Base-by-base conservation (phyloP, 139 green algal genomes). In the Astrephomene gubernaculifera region DNA sequence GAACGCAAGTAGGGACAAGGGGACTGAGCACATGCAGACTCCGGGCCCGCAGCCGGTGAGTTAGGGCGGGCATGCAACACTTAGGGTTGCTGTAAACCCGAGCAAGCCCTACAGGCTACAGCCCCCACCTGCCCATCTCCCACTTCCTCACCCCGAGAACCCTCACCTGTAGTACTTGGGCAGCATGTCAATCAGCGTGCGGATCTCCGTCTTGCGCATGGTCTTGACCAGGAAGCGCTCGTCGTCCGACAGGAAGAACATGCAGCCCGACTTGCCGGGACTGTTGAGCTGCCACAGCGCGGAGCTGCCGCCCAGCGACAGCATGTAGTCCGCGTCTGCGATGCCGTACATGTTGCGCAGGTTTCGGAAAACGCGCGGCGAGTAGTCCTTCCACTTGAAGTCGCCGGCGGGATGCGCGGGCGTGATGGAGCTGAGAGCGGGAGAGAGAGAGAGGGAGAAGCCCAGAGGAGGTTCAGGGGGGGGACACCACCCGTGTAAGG, bases 311-410 rank as follows among this genome's bases (percentile, higher is more conserved):
- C 81, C 85, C 35, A 98, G 78, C 36, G 85, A 93, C 19, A 98
- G 81, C 93, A 98, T 96, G 89, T 98, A 98, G 53, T 98, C 95
- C 3, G 89, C 93, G 35, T 95, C 87, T 52, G 98, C 93, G 10
- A 99, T 94, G 52, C 91, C 93, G 72, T 96, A 98, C 31, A 85
- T 71, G 31, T 90, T 73, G 17, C 97, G 89, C 71, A 99, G 95
- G 36, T 93, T 83, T 17, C 91, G 73, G 90, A 99, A 99, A 53
- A 96, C 94, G 74, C 79, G 74, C 0, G 96, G 95, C 72, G 81
- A 90, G 90, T 99, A 99, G 87, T 99, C 96, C 87, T 99, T 99
- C 96, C 96, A 99, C 87, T 96, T 97, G 89, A 99, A 99, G 80
- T 96, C 90, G 14, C 79, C 90, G 17, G 85, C 92, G 27, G 89